Conservation (phyloP, 805 yeast species). For the Maudiozyma pseudohumilis region DNA sequence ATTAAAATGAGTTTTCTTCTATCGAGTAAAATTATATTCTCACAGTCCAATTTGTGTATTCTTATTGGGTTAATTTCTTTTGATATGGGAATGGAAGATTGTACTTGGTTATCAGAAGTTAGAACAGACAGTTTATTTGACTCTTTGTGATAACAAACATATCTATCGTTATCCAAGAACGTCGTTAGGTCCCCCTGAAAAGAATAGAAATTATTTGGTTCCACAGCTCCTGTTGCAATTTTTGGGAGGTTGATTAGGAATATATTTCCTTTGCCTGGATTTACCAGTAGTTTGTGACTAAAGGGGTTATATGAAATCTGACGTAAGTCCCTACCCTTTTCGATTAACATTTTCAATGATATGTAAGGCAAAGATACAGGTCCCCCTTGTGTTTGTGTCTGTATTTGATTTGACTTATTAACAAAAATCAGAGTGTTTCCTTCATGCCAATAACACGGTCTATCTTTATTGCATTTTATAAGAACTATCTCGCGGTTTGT, state of each 20-base stretch:
- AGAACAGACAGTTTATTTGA: slow-evolving; percentile 64
- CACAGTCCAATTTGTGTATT: too few relatives aligned
- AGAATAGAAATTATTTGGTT: slow-evolving; percentile 67
- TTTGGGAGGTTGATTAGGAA: slow-evolving; percentile 72
- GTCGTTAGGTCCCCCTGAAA: slow-evolving; percentile 83
- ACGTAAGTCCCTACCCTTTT: slow-evolving; percentile 75
- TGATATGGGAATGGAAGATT: slow-evolving; percentile 69
- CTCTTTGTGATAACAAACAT: slow-evolving; percentile 62
- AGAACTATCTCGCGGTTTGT: slow-evolving; percentile 98
- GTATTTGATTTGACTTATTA: slow-evolving; percentile 79
- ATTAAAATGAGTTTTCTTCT: too few relatives aligned
- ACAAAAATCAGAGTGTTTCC: slow-evolving; percentile 69
- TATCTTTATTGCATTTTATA: slow-evolving; percentile 91
- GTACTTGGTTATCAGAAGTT: slow-evolving; percentile 68
- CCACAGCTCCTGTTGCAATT: slow-evolving; percentile 86
- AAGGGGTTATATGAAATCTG: slow-evolving; percentile 83
- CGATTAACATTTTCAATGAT: slow-evolving; percentile 74
- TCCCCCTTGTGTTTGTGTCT: slow-evolving; percentile 57
- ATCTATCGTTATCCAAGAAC: slow-evolving; percentile 89
- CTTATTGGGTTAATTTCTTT: slow-evolving; percentile 11
- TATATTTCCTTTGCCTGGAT: slow-evolving; percentile 55
- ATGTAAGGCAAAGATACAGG: slow-evolving; percentile 65
- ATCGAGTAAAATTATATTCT: too few relatives aligned
- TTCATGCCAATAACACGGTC: slow-evolving; percentile 61
- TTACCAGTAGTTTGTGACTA: slow-evolving; percentile 74